Evolutionary conservation across 768 basidiomycete genomes (phyloP).

Genomic region (Tricholoma furcatifolium): DNA sequence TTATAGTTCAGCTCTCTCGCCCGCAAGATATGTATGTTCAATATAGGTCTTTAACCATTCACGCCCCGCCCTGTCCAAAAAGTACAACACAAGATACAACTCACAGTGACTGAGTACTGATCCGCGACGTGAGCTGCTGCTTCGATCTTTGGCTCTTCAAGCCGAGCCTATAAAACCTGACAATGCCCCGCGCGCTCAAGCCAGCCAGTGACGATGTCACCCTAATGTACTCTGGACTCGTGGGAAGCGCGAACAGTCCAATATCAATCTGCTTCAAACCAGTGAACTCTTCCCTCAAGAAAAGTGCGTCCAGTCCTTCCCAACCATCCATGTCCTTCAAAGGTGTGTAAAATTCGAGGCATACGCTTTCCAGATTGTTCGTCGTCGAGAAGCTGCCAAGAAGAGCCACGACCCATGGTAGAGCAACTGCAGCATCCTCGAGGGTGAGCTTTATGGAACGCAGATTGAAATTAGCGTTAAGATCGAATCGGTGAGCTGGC

Average conservation of each 20-base stretch:
- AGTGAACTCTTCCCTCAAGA: constrained; percentile 28
- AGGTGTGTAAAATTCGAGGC: constrained; percentile 41
- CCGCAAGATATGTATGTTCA: not conserved
- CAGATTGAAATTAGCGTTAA: constrained; percentile 32
- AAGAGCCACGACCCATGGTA: constrained; percentile 36
- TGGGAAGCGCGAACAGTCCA: constrained; percentile 37
- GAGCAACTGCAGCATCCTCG: constrained; percentile 35
- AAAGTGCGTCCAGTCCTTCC: constrained; percentile 32
- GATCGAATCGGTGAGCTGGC: constrained; percentile 35
- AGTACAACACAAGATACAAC: constrained; percentile 1
- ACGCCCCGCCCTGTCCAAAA: not conserved
- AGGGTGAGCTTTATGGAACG: constrained; percentile 40
- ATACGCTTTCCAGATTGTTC: constrained; percentile 29
- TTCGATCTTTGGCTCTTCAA: constrained; percentile 38
- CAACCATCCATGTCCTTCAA: constrained; percentile 35
- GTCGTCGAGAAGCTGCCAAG: constrained; percentile 26
- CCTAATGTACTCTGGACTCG: constrained; percentile 29
- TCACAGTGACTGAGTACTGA: constrained; percentile 29
- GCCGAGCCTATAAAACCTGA: constrained; percentile 40
- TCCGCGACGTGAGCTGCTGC: constrained; percentile 34
- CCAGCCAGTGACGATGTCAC: constrained; percentile 32
- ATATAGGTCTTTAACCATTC: not conserved
- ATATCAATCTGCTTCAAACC: constrained; percentile 35
- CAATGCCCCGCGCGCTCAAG: constrained; percentile 25
- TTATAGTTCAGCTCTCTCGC: not conserved